These are phyloP conservation scores for Trypanosomatidae sp. DNA, from an alignment of 208 protist species.

Conservation along the genomic window DNA sequence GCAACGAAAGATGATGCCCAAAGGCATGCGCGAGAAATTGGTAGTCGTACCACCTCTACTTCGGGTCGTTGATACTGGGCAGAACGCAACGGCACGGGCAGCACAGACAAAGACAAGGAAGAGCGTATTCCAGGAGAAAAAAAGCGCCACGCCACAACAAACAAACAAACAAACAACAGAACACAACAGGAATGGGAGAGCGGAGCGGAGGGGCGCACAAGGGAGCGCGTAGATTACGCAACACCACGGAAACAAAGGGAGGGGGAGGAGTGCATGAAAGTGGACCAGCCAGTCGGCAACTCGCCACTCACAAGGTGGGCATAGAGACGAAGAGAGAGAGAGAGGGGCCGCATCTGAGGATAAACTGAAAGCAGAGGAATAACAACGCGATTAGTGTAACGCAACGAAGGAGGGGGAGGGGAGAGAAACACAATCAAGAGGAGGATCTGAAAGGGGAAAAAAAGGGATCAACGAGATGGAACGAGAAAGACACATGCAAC, in stretches of 20 bases:
- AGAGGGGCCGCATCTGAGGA: neutral
- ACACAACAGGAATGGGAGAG: neutral
- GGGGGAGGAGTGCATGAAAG: neutral
- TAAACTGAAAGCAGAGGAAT: neutral
- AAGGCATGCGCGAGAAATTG: neutral
- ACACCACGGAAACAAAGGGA: too few species aligned
- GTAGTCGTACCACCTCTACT: neutral
- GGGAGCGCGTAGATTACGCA: too few species aligned
- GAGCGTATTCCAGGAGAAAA: neutral
- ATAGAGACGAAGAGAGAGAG: neutral
- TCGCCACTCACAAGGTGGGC: neutral
- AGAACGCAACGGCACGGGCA: neutral
- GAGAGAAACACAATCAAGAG: too few species aligned
- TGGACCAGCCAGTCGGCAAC: neutral
- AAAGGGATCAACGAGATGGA: neutral
- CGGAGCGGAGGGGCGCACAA: neutral
- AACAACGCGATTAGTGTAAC: neutral
- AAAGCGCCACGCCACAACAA: neutral
- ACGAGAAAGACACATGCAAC: neutral
- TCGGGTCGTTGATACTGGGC: neutral
- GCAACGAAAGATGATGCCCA: neutral
- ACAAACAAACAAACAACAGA: neutral
- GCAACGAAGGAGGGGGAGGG: too few species aligned
- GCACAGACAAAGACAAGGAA: neutral
- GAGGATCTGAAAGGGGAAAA: too few species aligned